These are phyloP conservation scores for Lactarius tabidus DNA, from an alignment of 768 basidiomycete genomes.

Conservation along the genomic window DNA sequence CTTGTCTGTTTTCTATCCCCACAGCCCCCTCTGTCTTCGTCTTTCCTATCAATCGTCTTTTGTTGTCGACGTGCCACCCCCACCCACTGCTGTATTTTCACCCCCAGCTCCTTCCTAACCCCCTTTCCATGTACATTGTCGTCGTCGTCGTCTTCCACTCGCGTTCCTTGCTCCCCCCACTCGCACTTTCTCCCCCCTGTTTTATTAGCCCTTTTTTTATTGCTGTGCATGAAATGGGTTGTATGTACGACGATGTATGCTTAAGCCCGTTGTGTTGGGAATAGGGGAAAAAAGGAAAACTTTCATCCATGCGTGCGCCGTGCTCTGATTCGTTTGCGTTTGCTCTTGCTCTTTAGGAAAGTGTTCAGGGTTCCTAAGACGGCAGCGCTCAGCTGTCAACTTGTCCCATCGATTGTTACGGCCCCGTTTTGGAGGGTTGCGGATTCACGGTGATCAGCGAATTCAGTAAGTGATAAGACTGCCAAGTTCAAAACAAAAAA, in stretches of 20 bases:
- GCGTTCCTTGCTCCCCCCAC: not conserved
- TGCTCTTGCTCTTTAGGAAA: not conserved
- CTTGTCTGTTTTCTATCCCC: not conserved
- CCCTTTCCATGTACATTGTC: not conserved
- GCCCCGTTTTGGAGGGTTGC: too few relatives aligned
- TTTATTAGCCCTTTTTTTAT: constrained; percentile 6
- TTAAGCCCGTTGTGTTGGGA: not conserved
- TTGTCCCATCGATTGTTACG: too few relatives aligned
- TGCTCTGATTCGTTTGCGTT: too few relatives aligned
- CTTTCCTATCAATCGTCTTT: constrained; percentile 4
- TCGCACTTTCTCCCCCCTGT: not conserved
- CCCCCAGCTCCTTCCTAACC: not conserved
- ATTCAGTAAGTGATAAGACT: too few relatives aligned
- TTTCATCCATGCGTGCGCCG: not conserved
- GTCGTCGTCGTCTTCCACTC: not conserved
- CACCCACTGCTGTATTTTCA: constrained; percentile 14
- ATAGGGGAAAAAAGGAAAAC: not conserved
- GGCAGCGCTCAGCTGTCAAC: too few relatives aligned
- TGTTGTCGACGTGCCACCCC: constrained; percentile 10
- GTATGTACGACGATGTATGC: constrained; percentile 13
- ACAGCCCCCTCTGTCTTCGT: constrained; percentile 1
- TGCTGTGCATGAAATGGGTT: constrained; percentile 6
- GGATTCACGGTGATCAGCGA: too few relatives aligned
- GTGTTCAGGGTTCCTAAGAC: not conserved
- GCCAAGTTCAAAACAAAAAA: too few relatives aligned